Evolutionary conservation across 495 filamentous ascomycete species (phyloP), one percentile per base, ranked within the genome.

Genomic region (Hyaloscypha bicolor): DNA sequence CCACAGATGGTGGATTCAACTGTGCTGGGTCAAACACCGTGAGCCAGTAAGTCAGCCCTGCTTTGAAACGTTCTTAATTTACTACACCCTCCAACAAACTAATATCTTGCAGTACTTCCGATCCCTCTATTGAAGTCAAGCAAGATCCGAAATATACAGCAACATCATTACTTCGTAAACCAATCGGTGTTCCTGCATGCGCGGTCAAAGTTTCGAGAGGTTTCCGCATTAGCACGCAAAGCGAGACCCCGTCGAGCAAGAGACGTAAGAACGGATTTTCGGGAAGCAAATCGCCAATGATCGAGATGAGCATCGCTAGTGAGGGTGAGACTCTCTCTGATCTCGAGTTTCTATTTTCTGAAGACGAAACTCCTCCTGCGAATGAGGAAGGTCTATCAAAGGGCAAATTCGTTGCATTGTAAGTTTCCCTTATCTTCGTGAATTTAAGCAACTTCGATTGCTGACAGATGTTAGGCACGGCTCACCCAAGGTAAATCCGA

Each of bases 111-210:
- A 65, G 62, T 30, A 25, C 31, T n/a, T 22, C 51, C 61, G 51
- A 75, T 78, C 80, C 80, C 6, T 60, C 67, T 21, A 53, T 76
- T n/a, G 67, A 80, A 19, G 84, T 85, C 63, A 62, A 76, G 0
- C 90, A 91, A 72, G 88, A 92, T 73, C 81, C 86, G 5, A 29
- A 56, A 0, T 77, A 77, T 62, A 77, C 69, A 1, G 83, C 83
- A 0, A 39, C 53, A 30, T 87, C 87, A 2, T 70, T 75, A 0
- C 48, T 62, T 2, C 64, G 65, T n/a, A 62, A 62, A 16, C 35
- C 48, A 19, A 60, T 74, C 62, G 72, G 72, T 5, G 55, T 74
- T 31, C 72, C 72, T 4, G 32, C 65, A 6, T 70, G 67, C 62
- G 72, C 69, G 4, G 63, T 64, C 25, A 61, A 64, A 11, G 55